Evolutionary conservation across 192 early-diverging fungal species (phyloP), one percentile per base, ranked within the genome.

Genomic region (Coemansia interrupta): DNA sequence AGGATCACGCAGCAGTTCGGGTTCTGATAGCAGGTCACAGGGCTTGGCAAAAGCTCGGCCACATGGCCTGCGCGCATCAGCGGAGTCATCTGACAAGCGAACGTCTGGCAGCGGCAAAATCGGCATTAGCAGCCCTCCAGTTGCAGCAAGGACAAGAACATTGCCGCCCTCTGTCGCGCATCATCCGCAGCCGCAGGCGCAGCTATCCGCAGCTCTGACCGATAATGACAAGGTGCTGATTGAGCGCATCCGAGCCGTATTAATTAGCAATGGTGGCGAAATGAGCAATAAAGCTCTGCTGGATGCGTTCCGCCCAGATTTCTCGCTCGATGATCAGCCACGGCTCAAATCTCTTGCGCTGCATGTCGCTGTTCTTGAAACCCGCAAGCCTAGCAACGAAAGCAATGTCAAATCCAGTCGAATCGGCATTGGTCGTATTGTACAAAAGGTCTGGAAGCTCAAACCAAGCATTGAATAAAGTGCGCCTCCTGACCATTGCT

Each of bases 371-470:
- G 59, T 72, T 44, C 59, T 68, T 15, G 62, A 60, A 54, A 54
- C 65, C 12, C 43, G 51, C 9, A 60, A 58, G 41, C 46, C 59
- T 19, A 39, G 32, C 19, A 40, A 7, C 19, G 36, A 54, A 14
- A 36, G 42, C 26, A 52, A 42, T n/a, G 20, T 28, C 19, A 44
- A 53, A 22, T 36, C 49, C 2, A 63, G 51, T 29, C 64, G 59
- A 22, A 50, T 62, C 1, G 74, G 74, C 15, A 61, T 78, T 20
- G 74, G 74, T 2, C 74, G 65, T n/a, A 49, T 64, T 65, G 69
- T 68, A 43, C 74, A 71, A 48, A 78, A 68, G 55, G 30, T 68
- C 19, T 78, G 74, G 74, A 64, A 44, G 39, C 65, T 78, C 32
- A 49, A 40, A 17, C 3, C 18, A 52, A 10, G 47, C 4, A 14